A percentile compares a stretch with the other conserved stretches of the same genome.
phyloP scores from a whole-genome alignment of 129 eudicot genomes.

The Pseudognaphalium luteoalbum region DNA sequence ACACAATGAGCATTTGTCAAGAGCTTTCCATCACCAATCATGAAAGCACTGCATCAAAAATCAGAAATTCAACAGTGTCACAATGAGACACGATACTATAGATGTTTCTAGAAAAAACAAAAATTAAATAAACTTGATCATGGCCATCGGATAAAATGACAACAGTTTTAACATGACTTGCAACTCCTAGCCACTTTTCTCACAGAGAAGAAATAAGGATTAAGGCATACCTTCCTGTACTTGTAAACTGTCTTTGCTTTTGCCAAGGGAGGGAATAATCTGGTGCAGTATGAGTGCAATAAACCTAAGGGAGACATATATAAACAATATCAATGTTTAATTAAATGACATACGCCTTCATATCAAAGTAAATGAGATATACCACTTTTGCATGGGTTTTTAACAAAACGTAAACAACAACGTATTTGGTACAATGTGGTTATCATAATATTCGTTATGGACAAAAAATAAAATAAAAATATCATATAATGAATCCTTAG shows the following conservation, averaged over 20 bases:
- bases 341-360: conserved; percentile 14
- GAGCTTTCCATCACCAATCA: conserved; percentile 96
- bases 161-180: background rate
- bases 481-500: background rate
- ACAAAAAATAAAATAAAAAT: background rate
- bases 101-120: background rate
- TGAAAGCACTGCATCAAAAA: conserved; percentile 75
- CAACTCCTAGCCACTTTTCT: conserved; percentile 14
- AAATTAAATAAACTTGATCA: background rate
- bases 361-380: conserved; percentile 7
- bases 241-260: conserved; percentile 85
- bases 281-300: conserved; percentile 91
- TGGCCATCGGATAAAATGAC: conserved; percentile 14
- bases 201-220: conserved; percentile 19
- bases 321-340: conserved; percentile 14
- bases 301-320: conserved; percentile 54
- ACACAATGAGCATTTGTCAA: conserved; percentile 99
- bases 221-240: conserved; percentile 87
- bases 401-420: conserved; percentile 1
- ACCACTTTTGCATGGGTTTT: conserved; percentile 2
- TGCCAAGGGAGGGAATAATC: conserved; percentile 99
- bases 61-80: conserved; percentile 8
- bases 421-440: conserved; percentile 8
- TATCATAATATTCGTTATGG: background rate
- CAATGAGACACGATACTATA: conserved; percentile 3